Percentiles rank a stretch among this genome's conserved stretches.
These are phyloP conservation scores for Hysterium pulicare DNA, from an alignment of 2,329 filamentous ascomycete genomes.

Conservation along the genomic window DNA sequence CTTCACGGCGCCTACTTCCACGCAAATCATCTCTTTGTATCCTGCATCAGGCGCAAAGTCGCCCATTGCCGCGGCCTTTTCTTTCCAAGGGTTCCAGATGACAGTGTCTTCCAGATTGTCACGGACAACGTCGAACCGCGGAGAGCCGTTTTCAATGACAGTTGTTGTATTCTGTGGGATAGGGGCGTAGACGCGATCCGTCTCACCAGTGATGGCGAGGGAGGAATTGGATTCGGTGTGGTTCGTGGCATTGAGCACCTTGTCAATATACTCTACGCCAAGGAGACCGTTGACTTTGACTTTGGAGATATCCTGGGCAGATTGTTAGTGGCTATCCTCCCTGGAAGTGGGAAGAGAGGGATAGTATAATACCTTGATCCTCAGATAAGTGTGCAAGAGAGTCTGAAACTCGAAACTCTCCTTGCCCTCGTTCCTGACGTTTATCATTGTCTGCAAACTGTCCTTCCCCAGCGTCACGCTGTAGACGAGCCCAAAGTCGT, in stretches of 20 bases:
- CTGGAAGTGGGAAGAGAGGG: not conserved
- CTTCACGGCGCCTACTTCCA: conserved; percentile 83
- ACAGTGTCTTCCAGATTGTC: conserved; percentile 86
- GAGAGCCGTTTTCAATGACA: conserved; percentile 61
- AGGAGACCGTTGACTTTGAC: conserved; percentile 73
- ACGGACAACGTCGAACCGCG: conserved; percentile 69
- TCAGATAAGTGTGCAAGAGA: conserved; percentile 87
- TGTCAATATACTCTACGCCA: conserved; percentile 76
- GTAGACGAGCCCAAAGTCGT: conserved; percentile 87
- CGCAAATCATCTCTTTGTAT: conserved; percentile 89
- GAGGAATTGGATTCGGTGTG: conserved; percentile 63
- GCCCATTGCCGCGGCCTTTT: conserved; percentile 75
- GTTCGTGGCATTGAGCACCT: conserved; percentile 64
- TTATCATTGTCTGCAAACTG: conserved; percentile 73
- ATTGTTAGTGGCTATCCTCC: not conserved
- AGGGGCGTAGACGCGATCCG: conserved; percentile 79
- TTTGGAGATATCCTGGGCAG: conserved; percentile 69
- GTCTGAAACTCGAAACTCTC: conserved; percentile 87
- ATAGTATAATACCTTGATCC: conserved; percentile 69
- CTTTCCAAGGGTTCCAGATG: conserved; percentile 95
- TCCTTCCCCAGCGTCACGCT: conserved; percentile 79
- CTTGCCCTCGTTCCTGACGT: conserved; percentile 83
- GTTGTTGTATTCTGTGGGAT: conserved; percentile 61
- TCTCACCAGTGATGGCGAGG: conserved; percentile 72
- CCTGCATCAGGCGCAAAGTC: conserved; percentile 89